Evolutionary conservation across 768 basidiomycete species (phyloP).

Genomic region (Leccinum arenicola): DNA sequence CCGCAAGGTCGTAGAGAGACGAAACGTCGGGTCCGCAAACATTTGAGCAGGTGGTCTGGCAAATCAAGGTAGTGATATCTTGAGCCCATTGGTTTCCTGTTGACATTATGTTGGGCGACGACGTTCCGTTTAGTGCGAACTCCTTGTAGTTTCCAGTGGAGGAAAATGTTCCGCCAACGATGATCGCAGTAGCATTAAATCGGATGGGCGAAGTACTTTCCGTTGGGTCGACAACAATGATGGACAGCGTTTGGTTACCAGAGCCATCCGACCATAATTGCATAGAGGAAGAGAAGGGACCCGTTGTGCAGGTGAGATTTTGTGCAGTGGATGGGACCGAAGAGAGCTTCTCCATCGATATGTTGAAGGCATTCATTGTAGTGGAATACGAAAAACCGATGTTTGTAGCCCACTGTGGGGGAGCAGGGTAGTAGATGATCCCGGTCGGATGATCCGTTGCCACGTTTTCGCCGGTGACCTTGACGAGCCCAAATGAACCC

Average conservation of each 20-base stretch:
- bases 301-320: slow-evolving; percentile 3
- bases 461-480: background rate
- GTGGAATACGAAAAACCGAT: background rate
- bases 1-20: slow-evolving; percentile 9
- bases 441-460: background rate
- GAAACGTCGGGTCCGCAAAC: background rate
- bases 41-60: background rate
- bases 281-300: rapidly evolving
- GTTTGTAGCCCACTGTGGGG: background rate
- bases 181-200: slow-evolving; percentile 10
- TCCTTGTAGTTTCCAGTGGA: slow-evolving; percentile 8
- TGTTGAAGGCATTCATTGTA: slow-evolving; percentile 15
- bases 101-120: slow-evolving; percentile 10
- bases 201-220: background rate
- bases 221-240: background rate
- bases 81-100: slow-evolving; percentile 11
- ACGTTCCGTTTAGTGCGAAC: slow-evolving; percentile 17
- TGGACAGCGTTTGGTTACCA: slow-evolving; percentile 11
- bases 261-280: slow-evolving; percentile 6
- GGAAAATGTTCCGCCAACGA: slow-evolving; percentile 6
- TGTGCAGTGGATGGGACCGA: slow-evolving; percentile 12
- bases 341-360: slow-evolving; percentile 13
- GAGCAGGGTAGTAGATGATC: slow-evolving; percentile 14
- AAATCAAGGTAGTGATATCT: slow-evolving; percentile 18
- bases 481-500: slow-evolving; percentile 6